These are phyloP conservation scores for Cadophora sp. DNA, from an alignment of 2,329 filamentous ascomycete species.

Conservation along the genomic window DNA sequence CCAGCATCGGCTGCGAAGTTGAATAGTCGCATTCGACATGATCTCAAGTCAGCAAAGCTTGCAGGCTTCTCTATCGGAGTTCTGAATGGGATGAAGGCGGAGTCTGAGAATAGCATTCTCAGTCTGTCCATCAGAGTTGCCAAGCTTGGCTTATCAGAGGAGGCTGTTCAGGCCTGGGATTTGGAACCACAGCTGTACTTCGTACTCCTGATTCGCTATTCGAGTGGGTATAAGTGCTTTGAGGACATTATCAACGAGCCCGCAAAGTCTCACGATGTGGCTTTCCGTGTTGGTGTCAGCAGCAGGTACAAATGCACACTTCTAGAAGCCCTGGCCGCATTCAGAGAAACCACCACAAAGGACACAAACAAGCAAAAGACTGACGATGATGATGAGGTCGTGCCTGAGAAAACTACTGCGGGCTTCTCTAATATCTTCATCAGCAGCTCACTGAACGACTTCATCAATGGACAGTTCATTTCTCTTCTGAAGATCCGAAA, in stretches of 20 bases:
- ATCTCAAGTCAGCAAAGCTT: constrained; percentile 65
- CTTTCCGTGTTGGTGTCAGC: constrained; percentile 74
- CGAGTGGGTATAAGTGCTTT: constrained; percentile 65
- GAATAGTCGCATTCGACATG: constrained; percentile 56
- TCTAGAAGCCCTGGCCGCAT: constrained; percentile 47
- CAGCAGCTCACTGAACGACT: constrained; percentile 71
- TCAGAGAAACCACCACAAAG: constrained; percentile 42
- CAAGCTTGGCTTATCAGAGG: constrained; percentile 75
- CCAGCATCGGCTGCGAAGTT: constrained; percentile 28
- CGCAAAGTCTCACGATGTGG: constrained; percentile 49
- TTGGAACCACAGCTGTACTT: constrained; percentile 72
- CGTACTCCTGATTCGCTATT: constrained; percentile 73
- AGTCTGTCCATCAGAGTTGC: constrained; percentile 73
- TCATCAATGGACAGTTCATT: constrained; percentile 71
- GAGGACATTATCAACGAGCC: constrained; percentile 57
- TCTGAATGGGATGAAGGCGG: constrained; percentile 55
- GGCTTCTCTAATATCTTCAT: constrained; percentile 69
- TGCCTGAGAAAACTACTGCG: constrained; percentile 17
- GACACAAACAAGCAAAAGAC: constrained; percentile 33
- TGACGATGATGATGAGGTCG: not conserved
- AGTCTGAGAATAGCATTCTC: constrained; percentile 56
- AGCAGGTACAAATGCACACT: constrained; percentile 74
- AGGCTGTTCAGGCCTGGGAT: constrained; percentile 80
- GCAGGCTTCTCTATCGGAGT: constrained; percentile 76
- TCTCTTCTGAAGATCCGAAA: constrained; percentile 66